These are phyloP conservation scores for Pyricularia sp. DNA, from an alignment of 2,329 filamentous ascomycete species.

Conservation along the genomic window DNA sequence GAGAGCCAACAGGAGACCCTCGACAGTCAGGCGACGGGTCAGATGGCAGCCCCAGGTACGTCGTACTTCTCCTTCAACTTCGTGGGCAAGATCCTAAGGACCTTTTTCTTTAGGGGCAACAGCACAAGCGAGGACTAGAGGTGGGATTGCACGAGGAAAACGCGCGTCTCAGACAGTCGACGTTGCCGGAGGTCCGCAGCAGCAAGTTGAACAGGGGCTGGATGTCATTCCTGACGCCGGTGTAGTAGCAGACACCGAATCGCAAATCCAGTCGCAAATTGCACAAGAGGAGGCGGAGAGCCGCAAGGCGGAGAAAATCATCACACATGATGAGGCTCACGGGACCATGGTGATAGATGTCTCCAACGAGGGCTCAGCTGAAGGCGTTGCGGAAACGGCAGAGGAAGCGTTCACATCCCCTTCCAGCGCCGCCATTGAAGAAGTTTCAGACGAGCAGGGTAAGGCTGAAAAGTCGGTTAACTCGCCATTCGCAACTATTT, in stretches of 20 bases:
- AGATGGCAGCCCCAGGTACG: constrained; percentile 1
- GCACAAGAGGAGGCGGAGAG: constrained; percentile 13
- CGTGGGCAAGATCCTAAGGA: constrained; percentile 4
- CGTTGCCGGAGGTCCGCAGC: neutral
- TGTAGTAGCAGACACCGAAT: constrained; percentile 13
- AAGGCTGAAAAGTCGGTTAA: constrained; percentile 15
- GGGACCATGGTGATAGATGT: neutral
- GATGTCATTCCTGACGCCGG: neutral
- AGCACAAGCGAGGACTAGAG: neutral
- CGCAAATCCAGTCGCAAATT: constrained; percentile 21
- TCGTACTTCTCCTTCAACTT: neutral
- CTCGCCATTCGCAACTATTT: constrained; percentile 36
- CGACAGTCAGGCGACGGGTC: constrained; percentile 12
- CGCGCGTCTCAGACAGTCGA: neutral
- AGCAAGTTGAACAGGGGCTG: neutral
- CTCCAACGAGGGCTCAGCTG: neutral
- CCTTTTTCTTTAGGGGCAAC: neutral
- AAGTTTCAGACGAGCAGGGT: constrained; percentile 7
- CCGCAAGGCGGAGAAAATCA: constrained; percentile 11
- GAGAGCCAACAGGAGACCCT: constrained; percentile 10
- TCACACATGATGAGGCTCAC: constrained; percentile 7
- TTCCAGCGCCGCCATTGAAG: neutral
- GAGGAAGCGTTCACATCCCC: neutral
- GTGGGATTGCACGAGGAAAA: neutral
- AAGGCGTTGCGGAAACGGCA: constrained; percentile 9